Conservation (phyloP, 2,329 filamentous ascomycete genomes). For the Phaeosphaeria sp. region DNA sequence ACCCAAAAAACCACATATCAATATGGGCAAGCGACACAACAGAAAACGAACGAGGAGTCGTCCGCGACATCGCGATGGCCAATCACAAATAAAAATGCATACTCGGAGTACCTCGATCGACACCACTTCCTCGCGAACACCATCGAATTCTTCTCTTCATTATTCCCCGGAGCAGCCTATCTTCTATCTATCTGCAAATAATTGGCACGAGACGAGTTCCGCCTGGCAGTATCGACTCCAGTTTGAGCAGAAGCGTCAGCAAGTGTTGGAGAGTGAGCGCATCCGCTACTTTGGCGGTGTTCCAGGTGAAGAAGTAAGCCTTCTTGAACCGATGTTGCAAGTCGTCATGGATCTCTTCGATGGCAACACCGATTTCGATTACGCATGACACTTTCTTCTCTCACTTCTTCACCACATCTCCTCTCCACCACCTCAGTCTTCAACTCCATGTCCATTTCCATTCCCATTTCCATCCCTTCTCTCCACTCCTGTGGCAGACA, state of each 20-base stretch:
- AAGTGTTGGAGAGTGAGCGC: slow-evolving; percentile 43
- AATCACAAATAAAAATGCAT: slow-evolving; percentile 32
- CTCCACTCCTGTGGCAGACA: slow-evolving; percentile 12
- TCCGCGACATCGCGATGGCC: slow-evolving; percentile 47
- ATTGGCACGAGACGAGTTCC: slow-evolving; percentile 48
- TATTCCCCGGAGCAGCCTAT: slow-evolving; percentile 22
- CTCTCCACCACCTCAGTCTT: slow-evolving; percentile 6
- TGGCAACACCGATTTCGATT: slow-evolving; percentile 53
- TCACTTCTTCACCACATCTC: slow-evolving; percentile 9
- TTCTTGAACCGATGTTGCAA: slow-evolving; percentile 55
- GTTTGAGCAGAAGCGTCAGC: slow-evolving; percentile 35
- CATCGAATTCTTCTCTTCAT: slow-evolving; percentile 30
- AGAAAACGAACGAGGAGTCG: slow-evolving; percentile 52
- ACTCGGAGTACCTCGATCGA: slow-evolving; percentile 38
- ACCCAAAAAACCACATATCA: slow-evolving; percentile 9
- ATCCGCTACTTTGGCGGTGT: slow-evolving; percentile 54
- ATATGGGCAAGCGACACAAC: slow-evolving; percentile 54
- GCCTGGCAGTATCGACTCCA: slow-evolving; percentile 46
- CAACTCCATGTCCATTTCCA: neutral
- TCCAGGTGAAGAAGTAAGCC: slow-evolving; percentile 49
- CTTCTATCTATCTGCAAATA: slow-evolving; percentile 25
- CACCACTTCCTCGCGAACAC: slow-evolving; percentile 33
- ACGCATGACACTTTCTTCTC: slow-evolving; percentile 39
- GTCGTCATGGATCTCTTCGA: slow-evolving; percentile 56
- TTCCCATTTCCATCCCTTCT: slow-evolving; percentile 9